These are phyloP conservation scores for Entomortierella beljakovae DNA, from an alignment of 192 early-diverging fungal genomes.

Conservation along the genomic window DNA sequence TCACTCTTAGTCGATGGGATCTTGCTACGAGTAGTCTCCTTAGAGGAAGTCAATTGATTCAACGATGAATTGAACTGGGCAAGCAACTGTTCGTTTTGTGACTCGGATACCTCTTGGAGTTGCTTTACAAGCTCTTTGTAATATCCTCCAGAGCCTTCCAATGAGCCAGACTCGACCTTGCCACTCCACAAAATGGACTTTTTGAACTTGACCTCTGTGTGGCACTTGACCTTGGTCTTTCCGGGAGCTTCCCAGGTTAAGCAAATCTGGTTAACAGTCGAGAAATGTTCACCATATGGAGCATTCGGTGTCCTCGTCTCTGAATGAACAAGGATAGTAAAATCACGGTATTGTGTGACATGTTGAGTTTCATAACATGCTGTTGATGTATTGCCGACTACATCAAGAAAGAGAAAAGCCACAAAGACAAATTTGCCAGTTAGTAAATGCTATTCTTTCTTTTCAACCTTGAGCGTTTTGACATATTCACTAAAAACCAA, in stretches of 20 bases:
- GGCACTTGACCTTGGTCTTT: slow-evolving; percentile 30
- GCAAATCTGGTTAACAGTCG: slow-evolving; percentile 40
- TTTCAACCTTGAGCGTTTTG: too few relatives aligned
- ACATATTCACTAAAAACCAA: background rate
- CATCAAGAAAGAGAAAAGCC: background rate
- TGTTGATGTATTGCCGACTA: slow-evolving; percentile 35
- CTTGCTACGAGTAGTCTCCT: too few relatives aligned
- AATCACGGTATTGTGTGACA: slow-evolving; percentile 9
- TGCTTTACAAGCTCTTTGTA: slow-evolving; percentile 25
- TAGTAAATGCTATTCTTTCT: too few relatives aligned
- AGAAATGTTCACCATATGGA: slow-evolving; percentile 32
- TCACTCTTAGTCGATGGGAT: background rate
- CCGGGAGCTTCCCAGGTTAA: slow-evolving; percentile 31
- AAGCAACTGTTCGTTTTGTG: background rate
- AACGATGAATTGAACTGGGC: background rate
- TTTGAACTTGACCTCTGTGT: slow-evolving; percentile 36
- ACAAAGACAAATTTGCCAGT: background rate
- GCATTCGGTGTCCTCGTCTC: slow-evolving; percentile 27
- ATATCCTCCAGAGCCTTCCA: slow-evolving; percentile 21
- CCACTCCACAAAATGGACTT: slow-evolving; percentile 28
- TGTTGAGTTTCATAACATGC: slow-evolving; percentile 29
- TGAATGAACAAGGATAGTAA: slow-evolving; percentile 18
- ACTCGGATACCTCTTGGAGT: slow-evolving; percentile 16
- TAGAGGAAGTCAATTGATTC: background rate
- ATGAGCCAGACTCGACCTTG: slow-evolving; percentile 16